These are phyloP conservation scores for Penicillium odoratum DNA, from an alignment of 495 filamentous ascomycete genomes.

Conservation along the genomic window DNA sequence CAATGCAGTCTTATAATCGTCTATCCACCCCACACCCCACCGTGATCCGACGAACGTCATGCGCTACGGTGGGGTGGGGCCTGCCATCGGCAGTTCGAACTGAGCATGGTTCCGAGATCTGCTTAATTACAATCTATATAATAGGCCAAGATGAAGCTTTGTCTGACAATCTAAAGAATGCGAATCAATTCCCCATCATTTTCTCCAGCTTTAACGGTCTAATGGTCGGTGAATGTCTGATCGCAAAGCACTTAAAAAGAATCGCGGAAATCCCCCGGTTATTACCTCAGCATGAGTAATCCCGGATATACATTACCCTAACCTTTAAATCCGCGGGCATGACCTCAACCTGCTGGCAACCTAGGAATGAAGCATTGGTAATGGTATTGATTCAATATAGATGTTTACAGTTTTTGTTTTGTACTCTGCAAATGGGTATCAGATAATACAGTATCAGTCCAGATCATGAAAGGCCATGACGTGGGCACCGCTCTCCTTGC, in stretches of 20 bases:
- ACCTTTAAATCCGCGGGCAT: slow-evolving; percentile 6
- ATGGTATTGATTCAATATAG: not conserved
- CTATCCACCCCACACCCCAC: slow-evolving; percentile 35
- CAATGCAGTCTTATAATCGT: slow-evolving; percentile 27
- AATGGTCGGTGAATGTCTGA: not conserved
- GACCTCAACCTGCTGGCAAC: slow-evolving; percentile 3
- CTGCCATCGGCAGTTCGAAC: slow-evolving; percentile 27
- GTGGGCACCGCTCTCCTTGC: slow-evolving; percentile 56
- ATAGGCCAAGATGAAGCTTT: not conserved
- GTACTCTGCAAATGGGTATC: slow-evolving; percentile 28
- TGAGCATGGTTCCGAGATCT: slow-evolving; percentile 16
- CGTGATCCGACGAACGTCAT: slow-evolving; percentile 21
- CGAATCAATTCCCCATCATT: not conserved
- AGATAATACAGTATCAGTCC: slow-evolving; percentile 47
- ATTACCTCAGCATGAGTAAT: slow-evolving; percentile 24
- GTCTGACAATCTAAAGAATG: not conserved
- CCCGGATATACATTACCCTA: slow-evolving; percentile 17
- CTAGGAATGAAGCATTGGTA: not conserved
- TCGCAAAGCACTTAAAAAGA: not conserved
- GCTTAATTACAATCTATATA: not conserved
- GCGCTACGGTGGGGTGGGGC: slow-evolving; percentile 32
- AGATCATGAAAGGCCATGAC: slow-evolving; percentile 65
- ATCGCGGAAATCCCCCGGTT: slow-evolving; percentile 17
- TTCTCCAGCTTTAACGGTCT: not conserved
- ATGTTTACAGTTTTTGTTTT: not conserved